phyloP scores from a whole-genome alignment of 371 early-diverging fungal species.

The Mucor sp. region DNA sequence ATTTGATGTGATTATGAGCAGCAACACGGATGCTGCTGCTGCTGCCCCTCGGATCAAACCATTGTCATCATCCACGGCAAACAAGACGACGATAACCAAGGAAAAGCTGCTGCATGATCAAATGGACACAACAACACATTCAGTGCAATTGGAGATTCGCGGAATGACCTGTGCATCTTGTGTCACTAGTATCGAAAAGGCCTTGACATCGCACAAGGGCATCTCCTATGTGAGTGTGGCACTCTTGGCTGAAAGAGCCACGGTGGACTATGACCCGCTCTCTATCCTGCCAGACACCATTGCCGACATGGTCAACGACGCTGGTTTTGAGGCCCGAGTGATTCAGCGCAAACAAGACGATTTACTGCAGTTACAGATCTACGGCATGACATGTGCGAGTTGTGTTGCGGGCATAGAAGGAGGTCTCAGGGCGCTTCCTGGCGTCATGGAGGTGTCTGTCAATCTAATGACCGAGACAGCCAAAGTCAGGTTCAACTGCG shows the following conservation, averaged over 20 bases:
- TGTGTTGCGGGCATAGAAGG: constrained; percentile 81
- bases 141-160: constrained; percentile 13
- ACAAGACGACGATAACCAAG: not conserved
- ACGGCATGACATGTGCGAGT: constrained; percentile 90
- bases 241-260: constrained; percentile 79
- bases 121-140: constrained; percentile 36
- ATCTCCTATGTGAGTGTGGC: constrained; percentile 50
- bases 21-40: constrained; percentile 9
- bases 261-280: constrained; percentile 7
- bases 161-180: constrained; percentile 94
- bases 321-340: constrained; percentile 80
- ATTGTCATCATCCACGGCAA: constrained; percentile 46
- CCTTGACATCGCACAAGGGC: constrained; percentile 53
- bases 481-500: not conserved
- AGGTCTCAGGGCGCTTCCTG: constrained; percentile 57
- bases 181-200: constrained; percentile 77
- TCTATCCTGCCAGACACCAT: constrained; percentile 35
- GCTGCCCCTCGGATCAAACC: not conserved
- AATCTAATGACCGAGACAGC: constrained; percentile 79
- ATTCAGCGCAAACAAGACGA: constrained; percentile 39
- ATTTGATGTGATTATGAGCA: constrained; percentile 24
- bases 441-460: constrained; percentile 71
- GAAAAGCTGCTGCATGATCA: constrained; percentile 58
- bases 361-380: constrained; percentile 71
- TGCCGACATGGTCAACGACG: constrained; percentile 62